Base-by-base conservation (phyloP, 2,329 filamentous ascomycete genomes). In the Ophiosphaerella korrae region DNA sequence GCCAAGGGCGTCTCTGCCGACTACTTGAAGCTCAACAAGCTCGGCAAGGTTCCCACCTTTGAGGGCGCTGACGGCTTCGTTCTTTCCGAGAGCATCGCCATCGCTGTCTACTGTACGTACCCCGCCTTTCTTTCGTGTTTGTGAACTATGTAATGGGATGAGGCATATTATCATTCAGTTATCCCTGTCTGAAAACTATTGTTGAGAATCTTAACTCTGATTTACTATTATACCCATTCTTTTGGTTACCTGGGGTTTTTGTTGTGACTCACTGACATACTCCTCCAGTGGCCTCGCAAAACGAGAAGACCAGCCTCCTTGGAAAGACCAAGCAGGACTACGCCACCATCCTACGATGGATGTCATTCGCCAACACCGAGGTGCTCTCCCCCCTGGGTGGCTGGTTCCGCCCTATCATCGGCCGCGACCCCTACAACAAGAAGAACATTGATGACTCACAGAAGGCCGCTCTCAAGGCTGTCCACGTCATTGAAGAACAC, bases 301-400 rank as follows among this genome's bases (percentile, higher is more conserved):
- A 99, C 79, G 94, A 97, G 88, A 97, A 97, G 89, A 99, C 94
- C 71, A 95, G 92, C 67, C 92, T 99, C 64, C 87, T 99, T 70
- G 94, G 94, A 75, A 97, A 97, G 88, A 99, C 92, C 82, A 99
- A 99, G 89, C 93, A 99, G 84, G 94, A 99, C 87, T 92, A 97
- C 79, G 94, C 94, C 70, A 92, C 92, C 67, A 99, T 99, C 78
- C 84, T 99, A 75, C 90, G 89, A 80, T 99, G 94, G 94, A 87
- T 97, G 88, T 97, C 93, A 63, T 97, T 88, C 81, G 89, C 88
- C 85, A 99, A 97, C 87, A 76, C 80, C 54, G 93, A 99, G 83
- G 76, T 97, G 71, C 83, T 96, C 64, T 76, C 84, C 60, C 76
- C 79, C 62, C 79, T 97, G 64, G 87, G 82, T 78, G 82, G 77